These are phyloP conservation scores for Phytophthora europaea DNA, from an alignment of 352 stramenopile species.

Conservation along the genomic window DNA sequence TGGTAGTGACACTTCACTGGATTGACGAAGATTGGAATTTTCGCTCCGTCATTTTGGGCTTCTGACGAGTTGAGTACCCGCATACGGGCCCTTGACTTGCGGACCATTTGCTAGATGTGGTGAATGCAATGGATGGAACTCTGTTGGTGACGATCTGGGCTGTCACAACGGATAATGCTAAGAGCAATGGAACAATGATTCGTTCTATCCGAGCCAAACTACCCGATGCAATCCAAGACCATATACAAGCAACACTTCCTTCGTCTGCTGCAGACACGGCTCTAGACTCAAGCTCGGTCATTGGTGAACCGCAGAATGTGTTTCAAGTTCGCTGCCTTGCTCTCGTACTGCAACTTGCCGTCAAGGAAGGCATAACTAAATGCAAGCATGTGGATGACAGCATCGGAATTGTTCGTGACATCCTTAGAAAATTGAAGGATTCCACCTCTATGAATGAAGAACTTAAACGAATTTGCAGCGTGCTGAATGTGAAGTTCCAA, in stretches of 20 bases:
- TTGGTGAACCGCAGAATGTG: not conserved
- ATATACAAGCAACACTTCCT: not conserved
- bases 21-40: no score
- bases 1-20: no score
- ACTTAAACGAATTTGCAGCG: constrained; percentile 2
- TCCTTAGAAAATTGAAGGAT: constrained; percentile 16
- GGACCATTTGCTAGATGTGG: no score
- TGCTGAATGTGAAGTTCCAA: constrained; percentile 1
- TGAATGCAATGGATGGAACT: no score
- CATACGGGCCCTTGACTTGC: no score
- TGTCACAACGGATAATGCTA: constrained; percentile 6
- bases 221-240: not conserved
- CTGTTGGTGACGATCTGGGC: no score
- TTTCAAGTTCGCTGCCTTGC: not conserved
- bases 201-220: not conserved
- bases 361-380: constrained; percentile 21
- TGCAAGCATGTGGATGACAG: constrained; percentile 4
- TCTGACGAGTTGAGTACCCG: no score
- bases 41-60: no score
- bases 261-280: not conserved
- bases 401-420: constrained; percentile 6
- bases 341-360: constrained; percentile 20
- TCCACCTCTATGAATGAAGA: constrained; percentile 4
- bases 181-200: constrained; percentile 22
- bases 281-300: not conserved